These are phyloP conservation scores for Raffaelea albimanens DNA, from an alignment of 2,329 filamentous ascomycete species.

Conservation along the genomic window DNA sequence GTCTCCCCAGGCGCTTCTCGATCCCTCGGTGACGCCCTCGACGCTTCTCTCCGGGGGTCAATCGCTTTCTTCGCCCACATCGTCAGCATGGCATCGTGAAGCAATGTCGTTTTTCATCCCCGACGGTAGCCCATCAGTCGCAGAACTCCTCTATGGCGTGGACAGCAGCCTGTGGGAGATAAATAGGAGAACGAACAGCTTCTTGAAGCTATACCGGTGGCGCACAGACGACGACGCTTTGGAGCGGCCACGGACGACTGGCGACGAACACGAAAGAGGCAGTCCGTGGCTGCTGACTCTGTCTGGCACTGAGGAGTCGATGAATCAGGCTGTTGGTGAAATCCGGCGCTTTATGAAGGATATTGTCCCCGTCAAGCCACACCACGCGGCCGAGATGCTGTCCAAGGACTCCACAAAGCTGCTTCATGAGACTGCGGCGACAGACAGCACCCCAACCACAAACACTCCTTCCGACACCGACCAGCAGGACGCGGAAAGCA, in stretches of 20 bases:
- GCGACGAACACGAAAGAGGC: background rate
- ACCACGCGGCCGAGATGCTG: no score
- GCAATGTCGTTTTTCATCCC: constrained; percentile 18
- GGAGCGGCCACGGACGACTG: background rate
- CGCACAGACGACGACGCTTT: background rate
- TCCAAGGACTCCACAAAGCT: no score
- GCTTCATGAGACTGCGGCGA: no score
- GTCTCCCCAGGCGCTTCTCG: background rate
- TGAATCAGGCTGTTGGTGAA: constrained; percentile 10
- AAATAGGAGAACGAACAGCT: constrained; percentile 16
- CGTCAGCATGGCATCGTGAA: constrained; percentile 7
- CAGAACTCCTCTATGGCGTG: constrained; percentile 11
- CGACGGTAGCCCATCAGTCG: constrained; percentile 7
- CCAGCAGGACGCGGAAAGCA: no score
- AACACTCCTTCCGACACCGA: no score
- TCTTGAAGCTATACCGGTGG: constrained; percentile 14
- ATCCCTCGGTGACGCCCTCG: no score
- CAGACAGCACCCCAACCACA: no score
- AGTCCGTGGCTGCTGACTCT: constrained; percentile 16
- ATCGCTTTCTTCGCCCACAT: background rate
- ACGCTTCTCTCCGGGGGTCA: no score
- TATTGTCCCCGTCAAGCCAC: no score
- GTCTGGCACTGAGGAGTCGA: constrained; percentile 11
- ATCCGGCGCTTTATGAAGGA: constrained; percentile 1
- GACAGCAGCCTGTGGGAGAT: constrained; percentile 19